Base-by-base conservation (phyloP, 2,329 filamentous ascomycete species). In the Chalaropsis thielavioides region DNA sequence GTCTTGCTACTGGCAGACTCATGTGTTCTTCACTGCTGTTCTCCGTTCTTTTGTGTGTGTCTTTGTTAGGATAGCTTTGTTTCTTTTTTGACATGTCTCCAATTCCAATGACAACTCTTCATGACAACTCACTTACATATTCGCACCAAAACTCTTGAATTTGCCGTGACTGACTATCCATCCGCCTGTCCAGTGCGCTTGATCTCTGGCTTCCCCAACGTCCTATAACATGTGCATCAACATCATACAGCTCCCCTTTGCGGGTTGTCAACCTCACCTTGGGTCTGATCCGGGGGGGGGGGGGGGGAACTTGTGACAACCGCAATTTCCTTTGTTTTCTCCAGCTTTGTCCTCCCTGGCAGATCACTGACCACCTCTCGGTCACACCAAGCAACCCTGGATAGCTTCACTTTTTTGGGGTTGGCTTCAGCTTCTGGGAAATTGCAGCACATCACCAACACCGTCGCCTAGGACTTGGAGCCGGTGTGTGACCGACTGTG, bases 41-140 rank as follows among this genome's bases (percentile, higher is more conserved):
- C 13, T 17, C 11, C 27, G 51, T 56, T 11, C 35, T 27, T 49
- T 19, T 63, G 44, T 19, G 17, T 46, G 43, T 46, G 43, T 24
- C 41, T 64, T 41, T n/a, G 60, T 54, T 35, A 60, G 56, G 44
- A 60, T 41, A 60, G 56, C 24, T 44, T 17, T 46, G 31, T 63
- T 35, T 46, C 46, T 44, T 64, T 60, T 46, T 62, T 63, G 31
- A 27, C 40, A 35, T 27, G 17, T 19, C 13, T 44, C 41, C 59
- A 61, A 61, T 46, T 17, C 51, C 51, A 56, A 56, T 56, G 51
- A 35, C 24, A 56, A 56, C 15, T 56, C 11, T 17, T 56, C 13
- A 56, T 31, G 51, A 56, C 15, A 35, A 15, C 51, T 56, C 27
- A 17, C 13, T 35, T 31, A n/a, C 24, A 38, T 38, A 6, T 8